Conservation (phyloP, 2,329 filamentous ascomycete genomes). For the Fusarium palustre region DNA sequence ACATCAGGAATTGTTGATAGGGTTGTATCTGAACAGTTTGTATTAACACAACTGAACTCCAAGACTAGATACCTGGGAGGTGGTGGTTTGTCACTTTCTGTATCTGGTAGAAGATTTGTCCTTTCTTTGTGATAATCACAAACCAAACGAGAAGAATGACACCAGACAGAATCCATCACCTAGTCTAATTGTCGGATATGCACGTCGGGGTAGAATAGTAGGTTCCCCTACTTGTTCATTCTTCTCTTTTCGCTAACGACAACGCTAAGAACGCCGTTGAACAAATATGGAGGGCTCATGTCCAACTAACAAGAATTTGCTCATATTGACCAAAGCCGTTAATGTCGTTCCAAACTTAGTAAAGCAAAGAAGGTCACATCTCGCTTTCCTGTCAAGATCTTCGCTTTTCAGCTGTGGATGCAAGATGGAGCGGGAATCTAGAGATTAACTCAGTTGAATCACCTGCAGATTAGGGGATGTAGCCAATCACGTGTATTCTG, state of each 20-base stretch:
- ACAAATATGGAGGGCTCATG: not conserved
- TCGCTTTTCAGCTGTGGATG: not conserved
- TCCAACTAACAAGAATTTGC: not conserved
- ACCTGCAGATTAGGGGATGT: not conserved
- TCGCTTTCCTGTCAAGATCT: not conserved
- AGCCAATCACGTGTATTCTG: not conserved
- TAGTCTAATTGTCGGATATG: not conserved
- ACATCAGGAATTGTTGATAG: slow-evolving; percentile 1
- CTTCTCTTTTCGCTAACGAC: not conserved
- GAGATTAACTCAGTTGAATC: not conserved
- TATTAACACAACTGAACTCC: no score
- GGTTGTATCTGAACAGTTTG: not conserved
- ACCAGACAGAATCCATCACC: not conserved
- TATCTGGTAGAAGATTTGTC: rapidly evolving
- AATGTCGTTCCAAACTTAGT: slow-evolving; percentile 21
- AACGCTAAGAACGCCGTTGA: not conserved
- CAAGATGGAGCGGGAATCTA: not conserved
- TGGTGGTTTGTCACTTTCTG: no score
- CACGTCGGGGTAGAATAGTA: no score
- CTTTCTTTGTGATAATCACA: rapidly evolving
- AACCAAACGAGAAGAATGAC: not conserved
- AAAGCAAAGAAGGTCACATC: not conserved
- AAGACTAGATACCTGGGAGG: no score
- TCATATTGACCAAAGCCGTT: slow-evolving; percentile 1
- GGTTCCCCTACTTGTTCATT: not conserved